Base-by-base conservation (phyloP, 495 filamentous ascomycete genomes). In the Parathielavia appendiculata region DNA sequence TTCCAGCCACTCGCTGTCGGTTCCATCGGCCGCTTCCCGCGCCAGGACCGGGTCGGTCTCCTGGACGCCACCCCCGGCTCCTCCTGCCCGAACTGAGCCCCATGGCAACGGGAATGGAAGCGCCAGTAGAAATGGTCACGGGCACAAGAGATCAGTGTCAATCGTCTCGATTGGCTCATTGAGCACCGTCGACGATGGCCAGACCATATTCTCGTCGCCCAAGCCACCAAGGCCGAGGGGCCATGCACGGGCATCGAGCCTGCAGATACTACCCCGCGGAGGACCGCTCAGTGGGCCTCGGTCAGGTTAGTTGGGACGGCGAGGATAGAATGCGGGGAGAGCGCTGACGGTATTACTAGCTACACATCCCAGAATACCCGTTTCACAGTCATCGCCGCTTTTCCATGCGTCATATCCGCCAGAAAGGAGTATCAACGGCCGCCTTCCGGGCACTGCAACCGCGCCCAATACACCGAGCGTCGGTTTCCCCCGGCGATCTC, bases 91-190 rank as follows among this genome's bases (percentile, higher is more conserved):
- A 9, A 38, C 35, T 10, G 10, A 38, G 35, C 35, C 10, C 35
- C 4, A 38, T 23, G 44, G 44, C 3, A 46, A 7, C 26, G 52
- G 53, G 20, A 16, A 38, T 39, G 46, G 51, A 23, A 26, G 26
- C 23, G 51, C 32, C 32, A 53, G 16, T 20, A 56, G 54, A 20
- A 36, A 65, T 19, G 74, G 73, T n/a, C 71, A 73, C 53, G 62
- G 68, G 38, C 83, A 85, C 59, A 81, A 79, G 58, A 74, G 92
- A 67, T 96, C 92, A 0, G 81, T 98, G 34, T 97, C 93, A n/a
- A 97, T 98, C 60, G 83, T 97, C 20, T 97, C 93, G 6, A 81
- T 97, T 61, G 89, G 89, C 16, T 85, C 82, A 54, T 82, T 87
- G 53, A 76, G 66, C 62, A 70, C 63, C 57, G 79, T 62, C 43